These are phyloP conservation scores for Blastobotrys serpentis DNA, from an alignment of 1,139 yeast genomes.

Conservation along the genomic window DNA sequence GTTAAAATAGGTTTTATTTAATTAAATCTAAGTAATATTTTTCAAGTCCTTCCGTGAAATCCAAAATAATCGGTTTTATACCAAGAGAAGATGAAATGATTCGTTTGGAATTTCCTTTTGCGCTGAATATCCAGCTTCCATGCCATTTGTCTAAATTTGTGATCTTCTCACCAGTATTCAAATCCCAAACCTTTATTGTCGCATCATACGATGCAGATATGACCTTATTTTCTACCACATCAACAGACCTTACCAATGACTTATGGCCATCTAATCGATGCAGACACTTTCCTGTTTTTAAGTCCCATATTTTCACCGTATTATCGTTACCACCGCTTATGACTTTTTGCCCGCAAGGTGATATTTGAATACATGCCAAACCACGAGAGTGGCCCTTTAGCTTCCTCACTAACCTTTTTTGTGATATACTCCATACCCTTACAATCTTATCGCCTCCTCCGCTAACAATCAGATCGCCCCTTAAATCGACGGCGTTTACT, in stretches of 20 bases:
- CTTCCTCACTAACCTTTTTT: conserved; percentile 29
- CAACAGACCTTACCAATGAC: conserved; percentile 36
- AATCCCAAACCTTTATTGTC: conserved; percentile 40
- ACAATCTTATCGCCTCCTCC: conserved; percentile 41
- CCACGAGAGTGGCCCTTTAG: conserved; percentile 40
- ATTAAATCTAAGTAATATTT: conserved; percentile 27
- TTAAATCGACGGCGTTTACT: conserved; percentile 37
- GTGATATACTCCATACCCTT: conserved; percentile 34
- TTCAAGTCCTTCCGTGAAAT: conserved; percentile 35
- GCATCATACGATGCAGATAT: conserved; percentile 42
- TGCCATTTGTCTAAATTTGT: conserved; percentile 35
- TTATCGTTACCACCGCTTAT: conserved; percentile 42
- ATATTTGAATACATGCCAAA: conserved; percentile 38
- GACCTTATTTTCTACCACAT: conserved; percentile 30
- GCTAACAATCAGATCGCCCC: conserved; percentile 33
- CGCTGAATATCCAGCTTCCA: conserved; percentile 40
- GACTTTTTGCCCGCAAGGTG: conserved; percentile 27
- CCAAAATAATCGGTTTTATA: conserved; percentile 36
- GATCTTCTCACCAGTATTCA: conserved; percentile 31
- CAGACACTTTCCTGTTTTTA: conserved; percentile 32
- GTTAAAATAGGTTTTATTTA: conserved; percentile 9
- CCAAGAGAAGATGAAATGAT: conserved; percentile 39
- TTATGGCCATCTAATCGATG: conserved; percentile 35
- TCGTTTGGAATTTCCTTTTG: conserved; percentile 33
- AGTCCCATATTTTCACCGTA: conserved; percentile 38